phyloP scores from a whole-genome alignment of 2,329 filamentous ascomycete genomes.

The Fusarium subglutinans region DNA sequence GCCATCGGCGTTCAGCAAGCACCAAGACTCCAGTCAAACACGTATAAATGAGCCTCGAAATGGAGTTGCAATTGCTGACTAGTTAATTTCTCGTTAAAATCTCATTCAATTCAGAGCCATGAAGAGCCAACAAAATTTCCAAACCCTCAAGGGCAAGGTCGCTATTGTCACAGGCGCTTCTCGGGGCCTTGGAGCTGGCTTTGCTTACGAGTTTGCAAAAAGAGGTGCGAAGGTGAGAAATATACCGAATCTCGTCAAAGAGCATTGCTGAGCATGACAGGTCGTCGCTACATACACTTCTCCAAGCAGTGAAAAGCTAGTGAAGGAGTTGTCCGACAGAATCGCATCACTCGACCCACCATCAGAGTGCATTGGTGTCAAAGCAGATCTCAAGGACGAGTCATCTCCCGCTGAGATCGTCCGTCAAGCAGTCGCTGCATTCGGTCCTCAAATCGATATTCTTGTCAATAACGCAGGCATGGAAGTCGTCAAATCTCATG shows the following conservation, averaged over 20 bases:
- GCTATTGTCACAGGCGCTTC: slow-evolving; percentile 25
- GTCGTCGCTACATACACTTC: slow-evolving; percentile 30
- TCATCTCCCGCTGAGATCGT: background rate
- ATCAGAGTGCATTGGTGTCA: slow-evolving; percentile 12
- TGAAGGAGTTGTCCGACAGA: slow-evolving; percentile 5
- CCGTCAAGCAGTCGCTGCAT: background rate
- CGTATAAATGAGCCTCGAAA: background rate
- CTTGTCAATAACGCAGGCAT: slow-evolving; percentile 25
- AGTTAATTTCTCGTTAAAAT: no score
- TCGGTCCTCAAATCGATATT: slow-evolving; percentile 14
- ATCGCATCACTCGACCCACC: slow-evolving; percentile 1
- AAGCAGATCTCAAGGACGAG: slow-evolving; percentile 11
- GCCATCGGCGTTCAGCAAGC: background rate
- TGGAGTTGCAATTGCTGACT: accelerated
- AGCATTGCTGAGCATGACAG: background rate
- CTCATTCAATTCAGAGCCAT: background rate
- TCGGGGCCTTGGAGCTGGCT: slow-evolving; percentile 20
- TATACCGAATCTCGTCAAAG: accelerated
- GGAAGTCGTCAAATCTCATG: slow-evolving; percentile 16
- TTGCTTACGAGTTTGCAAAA: slow-evolving; percentile 20
- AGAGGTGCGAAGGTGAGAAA: slow-evolving; percentile 21
- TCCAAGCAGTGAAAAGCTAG: background rate
- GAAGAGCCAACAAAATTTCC: background rate
- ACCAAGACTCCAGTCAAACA: background rate
- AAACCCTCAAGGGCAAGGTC: slow-evolving; percentile 25